Percentiles rank a stretch among this genome's conserved stretches.
phyloP scores from a whole-genome alignment of 192 early-diverging fungal species.

The Coemansia sp. region DNA sequence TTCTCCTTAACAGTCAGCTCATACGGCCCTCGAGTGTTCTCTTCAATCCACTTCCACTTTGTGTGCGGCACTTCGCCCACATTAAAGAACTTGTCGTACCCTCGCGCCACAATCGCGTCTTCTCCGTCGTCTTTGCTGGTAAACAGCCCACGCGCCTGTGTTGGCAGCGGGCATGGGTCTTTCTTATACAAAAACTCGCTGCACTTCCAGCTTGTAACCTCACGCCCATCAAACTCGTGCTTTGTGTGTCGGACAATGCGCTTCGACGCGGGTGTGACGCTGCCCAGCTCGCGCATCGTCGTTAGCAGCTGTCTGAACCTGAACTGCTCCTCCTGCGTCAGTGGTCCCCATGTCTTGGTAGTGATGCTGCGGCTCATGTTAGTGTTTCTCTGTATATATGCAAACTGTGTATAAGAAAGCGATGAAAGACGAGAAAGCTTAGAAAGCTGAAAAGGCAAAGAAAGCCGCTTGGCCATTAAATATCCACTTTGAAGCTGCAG shows the following conservation, averaged over 20 bases:
- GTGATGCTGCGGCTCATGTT: not conserved
- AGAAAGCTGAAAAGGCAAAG: not conserved
- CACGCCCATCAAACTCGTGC: constrained; percentile 30
- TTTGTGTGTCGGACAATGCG: constrained; percentile 31
- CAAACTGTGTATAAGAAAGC: not conserved
- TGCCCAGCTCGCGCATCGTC: constrained; percentile 28
- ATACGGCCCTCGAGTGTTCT: constrained; percentile 77
- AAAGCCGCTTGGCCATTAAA: too few relatives aligned
- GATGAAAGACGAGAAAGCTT: not conserved
- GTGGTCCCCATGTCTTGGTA: constrained; percentile 3
- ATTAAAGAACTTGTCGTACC: constrained; percentile 99
- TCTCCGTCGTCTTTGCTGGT: constrained; percentile 42
- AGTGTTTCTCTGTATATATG: not conserved
- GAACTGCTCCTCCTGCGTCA: constrained; percentile 32
- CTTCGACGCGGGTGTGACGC: constrained; percentile 27
- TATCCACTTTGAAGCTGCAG: too few relatives aligned
- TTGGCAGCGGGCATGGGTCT: constrained; percentile 62
- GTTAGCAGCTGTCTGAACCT: constrained; percentile 29
- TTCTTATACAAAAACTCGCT: constrained; percentile 70
- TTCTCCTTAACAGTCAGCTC: constrained; percentile 95
- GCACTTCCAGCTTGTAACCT: constrained; percentile 64
- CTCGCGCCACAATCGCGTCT: constrained; percentile 68
- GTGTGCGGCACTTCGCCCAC: constrained; percentile 65
- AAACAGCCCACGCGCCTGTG: constrained; percentile 82
- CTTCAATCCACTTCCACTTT: constrained; percentile 59